Percentiles rank a stretch among this genome's conserved stretches.
These are phyloP conservation scores for Auriculariales sp. DNA, from an alignment of 768 basidiomycete genomes.

Conservation along the genomic window DNA sequence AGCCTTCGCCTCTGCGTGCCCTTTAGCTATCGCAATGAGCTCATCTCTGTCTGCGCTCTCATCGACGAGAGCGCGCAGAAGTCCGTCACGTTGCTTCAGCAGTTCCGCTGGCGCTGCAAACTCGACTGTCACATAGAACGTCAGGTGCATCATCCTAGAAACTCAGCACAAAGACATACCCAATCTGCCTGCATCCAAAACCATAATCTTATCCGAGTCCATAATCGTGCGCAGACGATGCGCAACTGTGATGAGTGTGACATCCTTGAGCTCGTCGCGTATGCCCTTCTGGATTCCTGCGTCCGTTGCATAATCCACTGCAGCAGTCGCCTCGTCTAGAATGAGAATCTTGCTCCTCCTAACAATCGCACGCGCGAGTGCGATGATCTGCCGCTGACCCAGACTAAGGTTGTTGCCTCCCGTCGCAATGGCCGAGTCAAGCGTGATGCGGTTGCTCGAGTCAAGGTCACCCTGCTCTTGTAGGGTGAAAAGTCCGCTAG, in stretches of 20 bases:
- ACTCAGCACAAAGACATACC: no score
- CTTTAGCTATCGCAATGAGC: constrained; percentile 11
- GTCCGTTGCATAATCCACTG: constrained; percentile 36
- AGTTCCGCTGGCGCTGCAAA: constrained; percentile 23
- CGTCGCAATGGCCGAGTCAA: constrained; percentile 29
- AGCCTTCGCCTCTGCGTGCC: no score
- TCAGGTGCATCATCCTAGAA: no score
- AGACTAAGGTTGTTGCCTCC: constrained; percentile 28
- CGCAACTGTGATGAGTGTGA: constrained; percentile 35
- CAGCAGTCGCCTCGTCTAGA: constrained; percentile 25
- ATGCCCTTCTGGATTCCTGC: constrained; percentile 28
- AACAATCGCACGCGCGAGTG: constrained; percentile 22
- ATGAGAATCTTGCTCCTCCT: constrained; percentile 14
- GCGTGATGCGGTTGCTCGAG: constrained; percentile 17
- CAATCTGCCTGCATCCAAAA: constrained; percentile 15
- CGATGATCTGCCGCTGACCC: constrained; percentile 28
- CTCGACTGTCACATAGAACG: no score
- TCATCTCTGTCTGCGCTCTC: constrained; percentile 13
- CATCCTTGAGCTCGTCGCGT: constrained; percentile 20
- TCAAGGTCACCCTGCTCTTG: constrained; percentile 2
- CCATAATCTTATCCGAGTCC: constrained; percentile 26
- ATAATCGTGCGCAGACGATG: constrained; percentile 25
- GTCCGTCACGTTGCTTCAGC: constrained; percentile 15
- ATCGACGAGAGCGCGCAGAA: constrained; percentile 12
- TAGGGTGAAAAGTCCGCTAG: constrained; percentile 10